A percentile compares a stretch with the other conserved stretches of the same genome.
Evolutionary conservation across 2,329 filamentous ascomycete genomes (phyloP).

Genomic region (Metarhizium robertsii): DNA sequence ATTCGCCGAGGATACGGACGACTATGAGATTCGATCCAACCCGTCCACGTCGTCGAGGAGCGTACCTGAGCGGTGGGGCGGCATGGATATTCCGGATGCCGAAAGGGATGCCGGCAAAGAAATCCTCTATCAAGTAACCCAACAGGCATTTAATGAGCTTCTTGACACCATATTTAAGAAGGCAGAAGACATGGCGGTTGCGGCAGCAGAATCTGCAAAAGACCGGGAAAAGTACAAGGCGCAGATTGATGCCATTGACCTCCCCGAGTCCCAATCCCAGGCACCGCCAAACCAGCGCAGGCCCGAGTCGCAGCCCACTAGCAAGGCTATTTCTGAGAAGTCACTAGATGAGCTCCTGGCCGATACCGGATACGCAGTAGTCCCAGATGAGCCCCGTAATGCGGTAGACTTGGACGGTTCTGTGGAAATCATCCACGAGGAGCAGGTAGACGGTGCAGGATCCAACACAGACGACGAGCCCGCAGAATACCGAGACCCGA

Average conservation of each 20-base stretch:
- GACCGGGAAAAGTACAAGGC: slow-evolving; percentile 48
- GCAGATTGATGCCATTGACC: slow-evolving; percentile 33
- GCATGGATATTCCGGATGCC: slow-evolving; percentile 68
- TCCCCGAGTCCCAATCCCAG: slow-evolving; percentile 15
- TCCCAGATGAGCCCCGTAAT: slow-evolving; percentile 19
- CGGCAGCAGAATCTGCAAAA: slow-evolving; percentile 52
- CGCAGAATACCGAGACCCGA: slow-evolving; percentile 42
- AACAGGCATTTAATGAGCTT: slow-evolving; percentile 85
- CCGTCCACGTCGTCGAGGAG: slow-evolving; percentile 63
- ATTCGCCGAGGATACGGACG: slow-evolving; percentile 62
- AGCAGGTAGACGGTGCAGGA: slow-evolving; percentile 7
- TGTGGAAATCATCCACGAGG: slow-evolving; percentile 15
- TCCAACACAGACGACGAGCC: slow-evolving; percentile 11
- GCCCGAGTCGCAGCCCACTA: slow-evolving; percentile 3
- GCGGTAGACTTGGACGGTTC: slow-evolving; percentile 22
- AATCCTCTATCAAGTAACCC: slow-evolving; percentile 82
- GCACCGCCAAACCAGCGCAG: slow-evolving; percentile 3
- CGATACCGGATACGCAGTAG: slow-evolving; percentile 35
- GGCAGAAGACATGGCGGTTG: slow-evolving; percentile 67
- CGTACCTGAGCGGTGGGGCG: slow-evolving; percentile 66
- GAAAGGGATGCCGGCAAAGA: slow-evolving; percentile 80
- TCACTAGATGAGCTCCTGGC: slow-evolving; percentile 28
- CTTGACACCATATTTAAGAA: slow-evolving; percentile 77
- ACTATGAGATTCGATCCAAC: slow-evolving; percentile 63
- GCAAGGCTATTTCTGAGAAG: slow-evolving; percentile 12